Base-by-base conservation (phyloP, 164 flowering plant genomes). In the Vitis riparia region DNA sequence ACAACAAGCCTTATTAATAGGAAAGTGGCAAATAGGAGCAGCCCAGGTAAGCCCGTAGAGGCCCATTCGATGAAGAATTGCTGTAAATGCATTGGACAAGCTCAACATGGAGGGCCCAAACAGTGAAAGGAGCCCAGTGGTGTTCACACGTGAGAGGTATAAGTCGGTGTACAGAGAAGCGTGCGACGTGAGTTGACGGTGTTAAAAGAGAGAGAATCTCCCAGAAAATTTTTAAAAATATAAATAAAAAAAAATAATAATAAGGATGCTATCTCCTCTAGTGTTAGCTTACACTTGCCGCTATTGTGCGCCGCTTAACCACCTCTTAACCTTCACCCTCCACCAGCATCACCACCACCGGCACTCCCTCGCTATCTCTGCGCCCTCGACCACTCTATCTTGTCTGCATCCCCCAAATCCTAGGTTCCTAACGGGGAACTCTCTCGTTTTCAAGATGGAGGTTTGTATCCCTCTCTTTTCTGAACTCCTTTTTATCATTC, bases 371-470 rank as follows among this genome's bases (percentile, higher is more conserved):
- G 16, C 67, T 61, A n/a, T 11, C 61, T 23, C 75, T 23, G 62
- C 66, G 44, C 15, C 56, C 62, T 67, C 66, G 58, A 67, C 7
- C 15, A 65, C 55, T 51, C 74, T 44, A 51, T 51, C 63, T 30
- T 62, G 15, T 27, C 44, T 50, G 48, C 12, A 10, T 14, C 30
- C 71, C 66, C 70, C 53, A 8, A 75, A 68, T 47, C 64, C 75
- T 64, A 62, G 30, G 2, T 15, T 68, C 75, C 50, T 68, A 81
- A 80, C 81, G 76, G 80, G 81, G 15, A 83, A 83, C 68, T 78
- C 71, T 68, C 81, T 76, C 57, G 74, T 81, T 63, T 69, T 47
- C 59, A 55, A 69, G 55, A 85, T 86, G 87, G 84, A 86, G 89
- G 90, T 86, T 73, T 15, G 10, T 16, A 32, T 30, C 48, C 57